Conservation (phyloP, 2,329 filamentous ascomycete genomes). For the Fusarium sp. region DNA sequence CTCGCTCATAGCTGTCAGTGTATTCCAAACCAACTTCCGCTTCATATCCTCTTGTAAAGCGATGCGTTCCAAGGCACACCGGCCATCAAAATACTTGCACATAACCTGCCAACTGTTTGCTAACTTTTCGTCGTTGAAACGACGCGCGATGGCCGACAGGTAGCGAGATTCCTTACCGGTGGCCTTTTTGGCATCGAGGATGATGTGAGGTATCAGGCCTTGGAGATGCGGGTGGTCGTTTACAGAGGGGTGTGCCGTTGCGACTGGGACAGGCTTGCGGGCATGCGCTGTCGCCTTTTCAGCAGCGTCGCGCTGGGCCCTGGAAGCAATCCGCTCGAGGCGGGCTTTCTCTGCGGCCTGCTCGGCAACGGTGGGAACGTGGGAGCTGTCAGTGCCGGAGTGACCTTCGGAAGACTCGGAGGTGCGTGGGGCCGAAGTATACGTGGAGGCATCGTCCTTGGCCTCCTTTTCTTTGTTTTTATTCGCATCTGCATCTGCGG, state of each 20-base stretch:
- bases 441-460: slow-evolving; percentile 36
- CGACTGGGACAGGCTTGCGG: slow-evolving; percentile 60
- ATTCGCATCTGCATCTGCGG: slow-evolving; percentile 42
- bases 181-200: slow-evolving; percentile 82
- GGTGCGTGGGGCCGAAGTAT: slow-evolving; percentile 35
- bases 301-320: slow-evolving; percentile 65
- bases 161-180: slow-evolving; percentile 82
- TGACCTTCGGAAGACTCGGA: slow-evolving; percentile 46
- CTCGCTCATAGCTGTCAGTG: slow-evolving; percentile 74
- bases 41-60: slow-evolving; percentile 87
- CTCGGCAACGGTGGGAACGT: slow-evolving; percentile 60
- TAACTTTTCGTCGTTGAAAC: slow-evolving; percentile 67
- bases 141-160: slow-evolving; percentile 67
- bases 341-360: slow-evolving; percentile 71
- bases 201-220: slow-evolving; percentile 71
- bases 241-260: slow-evolving; percentile 66
- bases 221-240: slow-evolving; percentile 70
- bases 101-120: slow-evolving; percentile 78
- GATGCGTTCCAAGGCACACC: slow-evolving; percentile 86
- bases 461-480: slow-evolving; percentile 45
- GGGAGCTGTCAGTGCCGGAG: slow-evolving; percentile 36
- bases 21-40: slow-evolving; percentile 80
- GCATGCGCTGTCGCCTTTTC: slow-evolving; percentile 68
- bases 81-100: slow-evolving; percentile 89
- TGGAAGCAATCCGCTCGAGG: slow-evolving; percentile 67